Evolutionary conservation across 176 grass and related monocot species (phyloP).

Genomic region (Eragrostis curvula): DNA sequence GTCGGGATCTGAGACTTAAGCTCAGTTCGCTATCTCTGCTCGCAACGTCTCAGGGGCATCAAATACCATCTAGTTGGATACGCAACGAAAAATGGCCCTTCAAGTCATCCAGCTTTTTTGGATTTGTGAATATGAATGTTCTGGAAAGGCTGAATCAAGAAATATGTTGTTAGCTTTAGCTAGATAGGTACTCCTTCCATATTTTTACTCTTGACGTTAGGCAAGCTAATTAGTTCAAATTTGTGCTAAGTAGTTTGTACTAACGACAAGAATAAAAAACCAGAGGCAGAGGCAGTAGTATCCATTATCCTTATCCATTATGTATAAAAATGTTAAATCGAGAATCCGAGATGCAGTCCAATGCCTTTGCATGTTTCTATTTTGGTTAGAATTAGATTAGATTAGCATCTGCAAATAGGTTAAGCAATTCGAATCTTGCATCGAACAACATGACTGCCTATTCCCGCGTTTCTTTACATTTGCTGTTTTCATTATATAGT

Average conservation of each 20-base stretch:
- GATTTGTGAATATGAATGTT: conserved; percentile 39
- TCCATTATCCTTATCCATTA: neutral
- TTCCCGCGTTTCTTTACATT: neutral
- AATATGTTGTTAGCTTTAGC: conserved; percentile 34
- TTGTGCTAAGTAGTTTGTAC: too few species aligned
- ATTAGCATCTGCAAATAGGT: neutral
- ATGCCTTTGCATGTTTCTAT: too few species aligned
- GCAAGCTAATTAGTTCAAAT: too few species aligned
- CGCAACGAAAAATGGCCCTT: neutral
- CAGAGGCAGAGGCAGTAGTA: neutral
- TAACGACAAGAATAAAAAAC: too few species aligned
- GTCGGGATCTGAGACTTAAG: conserved; percentile 21
- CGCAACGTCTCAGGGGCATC: neutral
- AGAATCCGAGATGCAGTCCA: neutral
- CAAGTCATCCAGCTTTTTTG: conserved; percentile 12
- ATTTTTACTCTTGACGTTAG: too few species aligned
- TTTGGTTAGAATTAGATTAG: too few species aligned
- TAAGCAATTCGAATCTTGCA: neutral
- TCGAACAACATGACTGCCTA: neutral
- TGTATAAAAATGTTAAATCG: conserved; percentile 17
- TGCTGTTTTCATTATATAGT: neutral
- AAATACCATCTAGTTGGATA: conserved; percentile 16
- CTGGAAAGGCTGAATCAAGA: neutral
- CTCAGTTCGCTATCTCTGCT: neutral
- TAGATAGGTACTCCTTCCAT: neutral